A percentile compares a stretch with the other conserved stretches of the same genome.
phyloP scores from a whole-genome alignment of 164 flowering plant genomes.

The Chimonanthus praecox region DNA sequence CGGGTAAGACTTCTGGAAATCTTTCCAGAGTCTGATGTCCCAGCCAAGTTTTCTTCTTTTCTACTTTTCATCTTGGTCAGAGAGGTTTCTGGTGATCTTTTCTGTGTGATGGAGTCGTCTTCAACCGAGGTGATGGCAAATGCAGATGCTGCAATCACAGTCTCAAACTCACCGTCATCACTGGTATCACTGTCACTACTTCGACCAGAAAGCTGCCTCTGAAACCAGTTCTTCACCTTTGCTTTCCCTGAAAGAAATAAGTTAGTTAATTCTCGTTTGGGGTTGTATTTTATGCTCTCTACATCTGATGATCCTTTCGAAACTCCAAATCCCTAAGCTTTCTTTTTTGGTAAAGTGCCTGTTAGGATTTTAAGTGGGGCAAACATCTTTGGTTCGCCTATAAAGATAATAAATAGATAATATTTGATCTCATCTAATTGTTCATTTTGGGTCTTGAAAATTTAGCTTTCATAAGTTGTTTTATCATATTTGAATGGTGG shows the following conservation, averaged over 20 bases:
- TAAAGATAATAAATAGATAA: no score
- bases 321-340: no score
- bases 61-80: conserved; percentile 21
- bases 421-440: no score
- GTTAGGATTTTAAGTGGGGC: no score
- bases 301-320: no score
- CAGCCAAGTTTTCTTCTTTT: conserved; percentile 13
- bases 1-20: conserved; percentile 15
- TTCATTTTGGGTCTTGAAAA: no score
- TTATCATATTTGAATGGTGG: no score
- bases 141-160: conserved; percentile 65
- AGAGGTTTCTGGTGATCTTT: conserved; percentile 10
- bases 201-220: conserved; percentile 36
- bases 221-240: conserved; percentile 44
- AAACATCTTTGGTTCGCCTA: no score
- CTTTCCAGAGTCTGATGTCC: conserved; percentile 15
- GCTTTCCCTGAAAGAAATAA: conserved; percentile 20
- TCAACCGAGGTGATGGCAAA: conserved; percentile 33
- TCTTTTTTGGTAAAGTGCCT: no score
- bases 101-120: conserved; percentile 9
- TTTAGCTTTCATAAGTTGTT: no score
- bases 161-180: conserved; percentile 27
- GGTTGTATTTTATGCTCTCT: no score
- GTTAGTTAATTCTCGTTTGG: no score
- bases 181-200: conserved; percentile 23